phyloP scores from a whole-genome alignment of 345 rosid genomes.

The Syzygium aqueum region DNA sequence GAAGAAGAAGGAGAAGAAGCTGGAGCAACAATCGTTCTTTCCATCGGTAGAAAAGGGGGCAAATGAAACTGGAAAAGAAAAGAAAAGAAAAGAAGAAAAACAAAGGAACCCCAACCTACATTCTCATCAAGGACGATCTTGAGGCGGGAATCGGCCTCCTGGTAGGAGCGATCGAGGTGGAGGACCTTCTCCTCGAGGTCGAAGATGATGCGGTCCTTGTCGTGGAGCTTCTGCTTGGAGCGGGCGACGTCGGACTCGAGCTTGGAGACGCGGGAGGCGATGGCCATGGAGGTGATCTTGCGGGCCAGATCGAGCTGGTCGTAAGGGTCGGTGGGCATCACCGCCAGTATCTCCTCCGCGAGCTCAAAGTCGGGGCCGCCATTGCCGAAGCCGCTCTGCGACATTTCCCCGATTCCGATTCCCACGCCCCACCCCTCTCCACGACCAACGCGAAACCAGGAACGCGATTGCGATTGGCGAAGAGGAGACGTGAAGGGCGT shows the following conservation, averaged over 20 bases:
- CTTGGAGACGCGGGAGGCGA: slow-evolving; percentile 79
- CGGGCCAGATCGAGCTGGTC: slow-evolving; percentile 96
- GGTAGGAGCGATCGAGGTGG: slow-evolving; percentile 38
- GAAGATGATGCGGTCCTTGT: slow-evolving; percentile 53
- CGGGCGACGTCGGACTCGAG: slow-evolving; percentile 59
- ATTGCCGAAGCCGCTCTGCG: slow-evolving; percentile 11
- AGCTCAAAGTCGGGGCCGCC: slow-evolving; percentile 43
- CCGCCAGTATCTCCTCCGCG: slow-evolving; percentile 67
- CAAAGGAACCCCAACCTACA: slow-evolving; percentile 16
- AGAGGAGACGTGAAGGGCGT: neutral
- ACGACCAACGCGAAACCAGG: neutral
- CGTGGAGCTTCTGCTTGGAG: slow-evolving; percentile 38
- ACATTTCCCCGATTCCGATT: slow-evolving; percentile 10
- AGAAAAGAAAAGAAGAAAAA: too few relatives aligned
- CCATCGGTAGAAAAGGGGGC: neutral
- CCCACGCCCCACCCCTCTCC: neutral
- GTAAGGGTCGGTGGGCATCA: slow-evolving; percentile 81
- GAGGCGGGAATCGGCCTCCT: slow-evolving; percentile 49
- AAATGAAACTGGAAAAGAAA: neutral
- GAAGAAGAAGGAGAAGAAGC: neutral
- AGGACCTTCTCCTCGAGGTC: slow-evolving; percentile 50
- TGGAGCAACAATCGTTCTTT: neutral
- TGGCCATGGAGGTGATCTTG: slow-evolving; percentile 93
- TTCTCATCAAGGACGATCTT: slow-evolving; percentile 56
- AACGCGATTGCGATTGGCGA: neutral